A percentile compares a stretch with the other conserved stretches of the same genome.
Evolutionary conservation across 306 rosid genomes (phyloP).

Genomic region (Luffa acutangula): DNA sequence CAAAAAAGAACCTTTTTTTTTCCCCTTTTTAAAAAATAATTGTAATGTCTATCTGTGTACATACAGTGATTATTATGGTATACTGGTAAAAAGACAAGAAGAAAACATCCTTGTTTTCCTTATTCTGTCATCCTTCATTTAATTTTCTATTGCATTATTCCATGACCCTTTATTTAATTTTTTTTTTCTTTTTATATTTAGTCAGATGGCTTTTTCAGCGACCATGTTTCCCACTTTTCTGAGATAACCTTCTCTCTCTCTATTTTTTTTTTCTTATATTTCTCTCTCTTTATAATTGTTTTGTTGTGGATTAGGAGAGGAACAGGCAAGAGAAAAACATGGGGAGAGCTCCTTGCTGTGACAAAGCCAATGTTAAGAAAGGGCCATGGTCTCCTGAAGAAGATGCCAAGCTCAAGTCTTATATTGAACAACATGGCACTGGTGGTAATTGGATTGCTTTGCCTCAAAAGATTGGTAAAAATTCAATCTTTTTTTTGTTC

Average conservation of each 20-base stretch:
- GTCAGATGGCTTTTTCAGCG: slow-evolving; percentile 7
- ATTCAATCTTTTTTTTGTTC: background rate
- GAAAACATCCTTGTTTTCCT: background rate
- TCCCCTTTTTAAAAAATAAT: background rate
- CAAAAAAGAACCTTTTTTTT: background rate
- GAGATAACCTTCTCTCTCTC: background rate
- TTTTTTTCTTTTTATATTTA: background rate
- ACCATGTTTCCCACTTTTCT: background rate
- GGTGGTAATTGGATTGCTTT: slow-evolving; percentile 67
- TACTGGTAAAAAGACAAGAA: background rate
- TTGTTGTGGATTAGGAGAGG: background rate
- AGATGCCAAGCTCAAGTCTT: slow-evolving; percentile 53
- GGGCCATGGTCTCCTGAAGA: slow-evolving; percentile 66
- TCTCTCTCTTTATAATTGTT: background rate
- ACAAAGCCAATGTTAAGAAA: slow-evolving; percentile 64
- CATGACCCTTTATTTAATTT: background rate
- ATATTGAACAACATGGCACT: slow-evolving; percentile 47
- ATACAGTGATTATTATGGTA: slow-evolving; percentile 4
- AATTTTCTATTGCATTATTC: background rate
- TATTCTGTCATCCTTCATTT: background rate
- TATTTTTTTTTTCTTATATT: background rate
- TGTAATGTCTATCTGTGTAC: background rate
- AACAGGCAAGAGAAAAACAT: background rate
- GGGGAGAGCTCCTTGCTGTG: slow-evolving; percentile 75
- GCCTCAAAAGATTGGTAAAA: slow-evolving; percentile 48